These are phyloP conservation scores for Coprinopsis marcescibilis DNA, from an alignment of 768 basidiomycete species.

Conservation along the genomic window DNA sequence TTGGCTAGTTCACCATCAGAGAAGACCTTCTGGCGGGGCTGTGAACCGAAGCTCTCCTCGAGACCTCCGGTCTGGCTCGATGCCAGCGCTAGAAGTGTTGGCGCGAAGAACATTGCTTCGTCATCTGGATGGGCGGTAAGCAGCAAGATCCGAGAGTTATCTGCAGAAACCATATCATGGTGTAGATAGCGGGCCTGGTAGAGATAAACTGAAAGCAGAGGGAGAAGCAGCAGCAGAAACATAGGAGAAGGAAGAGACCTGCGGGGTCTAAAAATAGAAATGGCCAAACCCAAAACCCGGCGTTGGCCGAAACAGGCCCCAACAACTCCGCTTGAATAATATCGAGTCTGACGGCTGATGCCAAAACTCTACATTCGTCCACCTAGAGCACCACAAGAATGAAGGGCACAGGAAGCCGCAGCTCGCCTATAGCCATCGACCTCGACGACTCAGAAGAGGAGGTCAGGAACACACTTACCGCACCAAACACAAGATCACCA, in stretches of 20 bases:
- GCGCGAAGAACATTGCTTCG: slow-evolving; percentile 91
- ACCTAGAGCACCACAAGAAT: neutral
- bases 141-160: slow-evolving; percentile 42
- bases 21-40: slow-evolving; percentile 9
- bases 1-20: neutral
- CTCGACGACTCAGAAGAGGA: neutral
- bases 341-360: too few species aligned
- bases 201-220: neutral
- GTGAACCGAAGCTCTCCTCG: slow-evolving; percentile 6
- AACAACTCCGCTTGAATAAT: too few species aligned
- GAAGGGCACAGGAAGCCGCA: neutral
- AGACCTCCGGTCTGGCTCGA: slow-evolving; percentile 10
- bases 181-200: neutral
- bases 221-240: neutral
- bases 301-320: too few species aligned
- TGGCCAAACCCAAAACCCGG: too few species aligned
- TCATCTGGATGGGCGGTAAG: slow-evolving; percentile 95
- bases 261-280: too few species aligned
- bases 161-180: neutral
- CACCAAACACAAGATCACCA: neutral
- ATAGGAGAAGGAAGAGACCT: too few species aligned
- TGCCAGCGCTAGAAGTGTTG: slow-evolving; percentile 63
- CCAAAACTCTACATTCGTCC: too few species aligned
- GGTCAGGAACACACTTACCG: neutral
- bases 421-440: neutral